Evolutionary conservation across 2,329 filamentous ascomycete genomes (phyloP), one percentile per base, ranked within the genome.

Genomic region (Raffaelea ambrosiae): DNA sequence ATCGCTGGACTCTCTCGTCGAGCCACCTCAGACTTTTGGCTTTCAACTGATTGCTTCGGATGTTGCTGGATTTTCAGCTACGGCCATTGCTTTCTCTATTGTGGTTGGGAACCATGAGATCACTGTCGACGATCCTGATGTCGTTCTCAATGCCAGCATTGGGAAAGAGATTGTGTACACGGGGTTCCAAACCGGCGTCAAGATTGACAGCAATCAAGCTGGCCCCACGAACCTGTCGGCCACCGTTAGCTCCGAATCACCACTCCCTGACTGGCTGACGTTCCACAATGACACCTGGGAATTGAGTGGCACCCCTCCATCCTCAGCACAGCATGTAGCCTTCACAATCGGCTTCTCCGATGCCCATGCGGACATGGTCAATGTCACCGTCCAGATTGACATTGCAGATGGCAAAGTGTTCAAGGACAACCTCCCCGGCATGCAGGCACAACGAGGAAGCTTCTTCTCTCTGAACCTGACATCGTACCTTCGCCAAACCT

Each of bases 31-130:
- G 58, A 75, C 69, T 0, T 93, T 89, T 57, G 74, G 74, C 19
- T 75, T 95, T 49, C 73, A 79, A 51, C 69, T 95, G 7, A 79
- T 93, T 44, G 88, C 86, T 1, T 91, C 86, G 1, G 86, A 94
- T 59, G 77, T 88, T 18, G 69, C 77, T n/a, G 88, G 86, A 2
- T 95, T 90, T 60, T 77, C 84, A 5, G 83, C 81, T 2, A 73
- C 76, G 10, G 74, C 76, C 2, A 60, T 84, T 46, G 66, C 70
- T 0, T 94, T 95, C 61, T 79, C 81, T 5, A 75, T 95, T 33
- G 71, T 83, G 2, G 80, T 95, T 19, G 83, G 83, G 41, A 77
- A 71, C 46, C 85, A 89, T 62, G 75, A 83, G 54, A 68, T 95
- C 38, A 76, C 75, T 2, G 84, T 86, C 52, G 73, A 76, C 3